Percentiles rank a stretch among this genome's conserved stretches.
Conservation (phyloP, 192 early-diverging fungal species). For the Coemansia sp. region DNA sequence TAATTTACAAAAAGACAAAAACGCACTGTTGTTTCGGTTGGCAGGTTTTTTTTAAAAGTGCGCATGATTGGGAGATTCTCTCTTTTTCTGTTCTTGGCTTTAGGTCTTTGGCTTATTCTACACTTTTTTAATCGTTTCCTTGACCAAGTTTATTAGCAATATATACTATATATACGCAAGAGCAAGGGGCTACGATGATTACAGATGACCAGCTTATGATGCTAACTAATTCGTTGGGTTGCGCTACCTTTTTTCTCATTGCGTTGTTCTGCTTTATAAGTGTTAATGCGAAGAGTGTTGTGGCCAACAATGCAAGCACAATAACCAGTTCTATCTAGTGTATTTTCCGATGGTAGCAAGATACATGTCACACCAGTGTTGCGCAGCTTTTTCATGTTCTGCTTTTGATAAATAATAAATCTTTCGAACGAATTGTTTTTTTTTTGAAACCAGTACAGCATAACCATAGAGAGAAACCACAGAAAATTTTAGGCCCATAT, state of each 20-base stretch:
- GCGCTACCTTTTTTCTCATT: slow-evolving; percentile 42
- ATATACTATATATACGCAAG: neutral
- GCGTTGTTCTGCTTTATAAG: slow-evolving; percentile 44
- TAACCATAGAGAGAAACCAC: too few relatives aligned
- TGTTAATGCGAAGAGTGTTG: slow-evolving; percentile 19
- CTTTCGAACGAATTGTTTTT: too few relatives aligned
- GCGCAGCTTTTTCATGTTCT: too few relatives aligned
- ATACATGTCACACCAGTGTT: too few relatives aligned
- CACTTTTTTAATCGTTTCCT: neutral
- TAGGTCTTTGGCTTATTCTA: neutral
- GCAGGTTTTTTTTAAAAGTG: too few relatives aligned
- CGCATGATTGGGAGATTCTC: too few relatives aligned
- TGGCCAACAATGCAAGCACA: slow-evolving; percentile 1
- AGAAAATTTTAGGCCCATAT: neutral
- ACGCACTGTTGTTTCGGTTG: too few relatives aligned
- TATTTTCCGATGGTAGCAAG: too few relatives aligned
- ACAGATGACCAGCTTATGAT: slow-evolving; percentile 49
- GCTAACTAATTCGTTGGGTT: slow-evolving; percentile 44
- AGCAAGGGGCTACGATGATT: slow-evolving; percentile 17
- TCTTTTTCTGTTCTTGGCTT: too few relatives aligned
- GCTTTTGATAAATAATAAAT: too few relatives aligned
- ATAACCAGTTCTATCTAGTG: neutral
- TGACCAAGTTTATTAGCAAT: neutral
- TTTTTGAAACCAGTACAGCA: too few relatives aligned
- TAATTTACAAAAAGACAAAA: too few relatives aligned